phyloP scores from a whole-genome alignment of 371 early-diverging fungal genomes.

The Umbelopsis sp. region DNA sequence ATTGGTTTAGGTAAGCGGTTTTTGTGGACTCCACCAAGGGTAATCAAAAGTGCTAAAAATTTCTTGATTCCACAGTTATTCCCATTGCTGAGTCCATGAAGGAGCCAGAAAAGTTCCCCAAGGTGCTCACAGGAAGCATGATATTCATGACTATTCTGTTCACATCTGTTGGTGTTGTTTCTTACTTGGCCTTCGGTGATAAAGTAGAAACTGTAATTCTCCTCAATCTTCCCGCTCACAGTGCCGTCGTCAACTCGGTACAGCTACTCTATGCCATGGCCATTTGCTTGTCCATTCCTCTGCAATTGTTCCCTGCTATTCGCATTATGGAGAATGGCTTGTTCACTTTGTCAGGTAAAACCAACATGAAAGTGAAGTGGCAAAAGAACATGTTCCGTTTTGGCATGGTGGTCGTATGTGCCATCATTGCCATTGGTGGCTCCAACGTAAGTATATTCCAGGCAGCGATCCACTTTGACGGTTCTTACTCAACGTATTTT shows the following conservation, averaged over 20 bases:
- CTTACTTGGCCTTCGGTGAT: conserved; percentile 81
- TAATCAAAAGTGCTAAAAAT: background rate
- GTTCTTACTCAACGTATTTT: background rate
- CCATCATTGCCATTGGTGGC: conserved; percentile 73
- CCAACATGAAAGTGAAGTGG: conserved; percentile 77
- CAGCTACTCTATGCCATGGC: conserved; percentile 84
- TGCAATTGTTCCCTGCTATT: conserved; percentile 86
- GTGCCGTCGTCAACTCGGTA: conserved; percentile 59
- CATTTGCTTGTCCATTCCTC: conserved; percentile 82
- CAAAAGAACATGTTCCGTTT: conserved; percentile 82
- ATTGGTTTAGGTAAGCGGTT: conserved; percentile 68
- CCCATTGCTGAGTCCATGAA: conserved; percentile 78
- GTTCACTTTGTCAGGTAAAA: conserved; percentile 68
- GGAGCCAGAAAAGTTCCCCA: conserved; percentile 78
- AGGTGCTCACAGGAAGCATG: conserved; percentile 72
- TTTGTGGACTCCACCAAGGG: background rate
- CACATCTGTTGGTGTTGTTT: conserved; percentile 72
- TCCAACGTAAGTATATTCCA: conserved; percentile 30
- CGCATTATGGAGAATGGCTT: conserved; percentile 80
- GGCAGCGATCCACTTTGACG: too few species aligned
- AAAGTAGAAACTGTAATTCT: conserved; percentile 80
- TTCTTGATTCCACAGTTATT: conserved; percentile 39
- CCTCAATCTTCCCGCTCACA: conserved; percentile 72
- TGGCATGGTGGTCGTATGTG: conserved; percentile 59
- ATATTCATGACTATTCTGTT: conserved; percentile 72